Conservation (phyloP, 2,329 filamentous ascomycete genomes). For the Phaeosphaeria sp. region DNA sequence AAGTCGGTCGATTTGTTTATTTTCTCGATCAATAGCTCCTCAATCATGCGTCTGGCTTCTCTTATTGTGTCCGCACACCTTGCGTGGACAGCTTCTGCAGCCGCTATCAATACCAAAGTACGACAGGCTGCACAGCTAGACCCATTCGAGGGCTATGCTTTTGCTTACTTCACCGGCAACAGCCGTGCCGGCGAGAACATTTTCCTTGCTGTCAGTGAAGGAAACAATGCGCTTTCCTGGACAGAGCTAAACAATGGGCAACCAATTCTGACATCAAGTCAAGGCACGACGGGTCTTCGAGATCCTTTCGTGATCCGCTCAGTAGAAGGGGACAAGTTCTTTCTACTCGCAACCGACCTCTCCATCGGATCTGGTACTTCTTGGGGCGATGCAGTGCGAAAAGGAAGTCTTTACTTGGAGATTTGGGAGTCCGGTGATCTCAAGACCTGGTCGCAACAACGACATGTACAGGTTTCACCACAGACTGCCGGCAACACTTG, state of each 20-base stretch:
- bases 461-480: constrained; percentile 59
- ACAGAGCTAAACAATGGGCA: constrained; percentile 57
- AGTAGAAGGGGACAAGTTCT: constrained; percentile 60
- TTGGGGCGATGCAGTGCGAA: constrained; percentile 57
- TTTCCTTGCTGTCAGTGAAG: constrained; percentile 59
- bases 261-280: constrained; percentile 54
- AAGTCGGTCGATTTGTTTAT: neutral
- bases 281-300: constrained; percentile 59
- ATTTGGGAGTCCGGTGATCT: constrained; percentile 62
- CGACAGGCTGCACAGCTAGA: constrained; percentile 41
- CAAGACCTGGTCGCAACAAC: constrained; percentile 59
- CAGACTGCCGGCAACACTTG: constrained; percentile 61
- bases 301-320: constrained; percentile 63
- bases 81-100: constrained; percentile 8
- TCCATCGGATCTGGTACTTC: constrained; percentile 63
- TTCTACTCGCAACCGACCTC: constrained; percentile 60
- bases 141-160: constrained; percentile 56
- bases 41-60: constrained; percentile 12
- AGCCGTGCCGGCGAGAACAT: constrained; percentile 59
- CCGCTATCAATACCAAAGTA: constrained; percentile 45
- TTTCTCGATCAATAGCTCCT: neutral
- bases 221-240: constrained; percentile 62
- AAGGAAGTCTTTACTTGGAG: constrained; percentile 59
- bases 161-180: constrained; percentile 61
- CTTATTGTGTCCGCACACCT: constrained; percentile 9